phyloP scores from a whole-genome alignment of 164 flowering plant genomes.

The Magnolia officinalis region DNA sequence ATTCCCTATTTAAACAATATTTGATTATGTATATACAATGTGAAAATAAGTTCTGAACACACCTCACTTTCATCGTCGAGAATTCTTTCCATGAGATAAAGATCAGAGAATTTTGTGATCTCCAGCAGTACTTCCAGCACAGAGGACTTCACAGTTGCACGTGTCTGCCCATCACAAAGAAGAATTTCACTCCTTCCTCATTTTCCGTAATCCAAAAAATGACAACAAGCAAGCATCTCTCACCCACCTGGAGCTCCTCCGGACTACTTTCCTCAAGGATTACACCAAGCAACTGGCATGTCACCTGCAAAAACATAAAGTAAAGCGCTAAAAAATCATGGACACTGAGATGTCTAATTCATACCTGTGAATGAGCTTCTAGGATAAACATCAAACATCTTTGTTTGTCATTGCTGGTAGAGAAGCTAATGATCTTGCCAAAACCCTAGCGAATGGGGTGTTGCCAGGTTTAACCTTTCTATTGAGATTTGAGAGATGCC shows the following conservation, averaged over 20 bases:
- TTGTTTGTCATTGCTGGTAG: no score
- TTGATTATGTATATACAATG: neutral
- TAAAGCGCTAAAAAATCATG: neutral
- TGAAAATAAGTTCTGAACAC: conserved; percentile 20
- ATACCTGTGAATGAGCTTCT: neutral
- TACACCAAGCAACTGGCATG: conserved; percentile 88
- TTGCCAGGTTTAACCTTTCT: neutral
- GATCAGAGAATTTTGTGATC: conserved; percentile 87
- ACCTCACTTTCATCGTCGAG: conserved; percentile 92
- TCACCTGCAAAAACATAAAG: conserved; percentile 18
- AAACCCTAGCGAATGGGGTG: no score
- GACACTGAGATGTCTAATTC: neutral
- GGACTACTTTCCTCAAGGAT: conserved; percentile 84
- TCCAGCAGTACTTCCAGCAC: conserved; percentile 85
- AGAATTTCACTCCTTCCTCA: conserved; percentile 4
- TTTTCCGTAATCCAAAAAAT: neutral
- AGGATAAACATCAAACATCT: no score
- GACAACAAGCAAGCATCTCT: neutral
- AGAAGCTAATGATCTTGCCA: no score
- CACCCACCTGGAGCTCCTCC: conserved; percentile 79
- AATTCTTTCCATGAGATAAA: conserved; percentile 96
- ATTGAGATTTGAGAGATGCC: no score
- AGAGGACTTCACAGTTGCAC: conserved; percentile 80
- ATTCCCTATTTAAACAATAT: no score
- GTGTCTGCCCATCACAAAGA: conserved; percentile 44